A percentile compares a stretch with the other conserved stretches of the same genome.
phyloP scores from a whole-genome alignment of 805 yeast genomes.

The Spathaspora passalidarum region DNA sequence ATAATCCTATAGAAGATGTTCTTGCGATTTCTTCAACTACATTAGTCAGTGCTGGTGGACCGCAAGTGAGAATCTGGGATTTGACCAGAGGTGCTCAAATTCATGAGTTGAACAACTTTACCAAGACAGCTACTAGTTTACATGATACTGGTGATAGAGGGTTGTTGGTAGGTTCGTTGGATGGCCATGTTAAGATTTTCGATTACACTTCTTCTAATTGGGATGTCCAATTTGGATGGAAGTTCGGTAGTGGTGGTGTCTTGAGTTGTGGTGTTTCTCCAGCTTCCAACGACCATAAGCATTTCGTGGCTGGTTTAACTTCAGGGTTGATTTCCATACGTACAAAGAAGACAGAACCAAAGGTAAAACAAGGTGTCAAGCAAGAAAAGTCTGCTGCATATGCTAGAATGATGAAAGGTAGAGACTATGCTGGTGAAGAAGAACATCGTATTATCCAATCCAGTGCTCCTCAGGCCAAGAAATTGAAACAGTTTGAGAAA shows the following conservation, averaged over 20 bases:
- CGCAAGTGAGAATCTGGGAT: slow-evolving; percentile 88
- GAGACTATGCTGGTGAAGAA: slow-evolving; percentile 86
- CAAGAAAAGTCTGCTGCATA: slow-evolving; percentile 57
- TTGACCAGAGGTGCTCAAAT: slow-evolving; percentile 71
- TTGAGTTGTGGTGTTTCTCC: slow-evolving; percentile 89
- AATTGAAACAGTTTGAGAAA: slow-evolving; percentile 77
- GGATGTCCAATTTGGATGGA: slow-evolving; percentile 96
- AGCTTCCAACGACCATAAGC: slow-evolving; percentile 55
- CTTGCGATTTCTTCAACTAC: slow-evolving; percentile 73
- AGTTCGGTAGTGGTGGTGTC: slow-evolving; percentile 86
- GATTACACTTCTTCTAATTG: slow-evolving; percentile 70
- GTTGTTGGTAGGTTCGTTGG: slow-evolving; percentile 90
- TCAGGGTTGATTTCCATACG: slow-evolving; percentile 87
- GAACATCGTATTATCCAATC: slow-evolving; percentile 72
- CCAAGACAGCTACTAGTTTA: slow-evolving; percentile 87
- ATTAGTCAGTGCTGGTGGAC: slow-evolving; percentile 76
- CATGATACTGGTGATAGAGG: slow-evolving; percentile 72
- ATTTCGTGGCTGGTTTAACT: slow-evolving; percentile 87
- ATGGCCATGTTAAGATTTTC: slow-evolving; percentile 95
- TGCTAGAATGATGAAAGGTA: slow-evolving; percentile 83
- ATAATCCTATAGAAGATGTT: slow-evolving; percentile 77
- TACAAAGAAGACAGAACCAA: slow-evolving; percentile 73
- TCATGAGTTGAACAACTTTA: slow-evolving; percentile 78
- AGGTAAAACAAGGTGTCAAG: slow-evolving; percentile 49
- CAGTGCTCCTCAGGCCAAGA: slow-evolving; percentile 47